Percentiles rank a stretch among this genome's conserved stretches.
Conservation (phyloP, 2,329 filamentous ascomycete genomes). For the Colletotrichum musicola region DNA sequence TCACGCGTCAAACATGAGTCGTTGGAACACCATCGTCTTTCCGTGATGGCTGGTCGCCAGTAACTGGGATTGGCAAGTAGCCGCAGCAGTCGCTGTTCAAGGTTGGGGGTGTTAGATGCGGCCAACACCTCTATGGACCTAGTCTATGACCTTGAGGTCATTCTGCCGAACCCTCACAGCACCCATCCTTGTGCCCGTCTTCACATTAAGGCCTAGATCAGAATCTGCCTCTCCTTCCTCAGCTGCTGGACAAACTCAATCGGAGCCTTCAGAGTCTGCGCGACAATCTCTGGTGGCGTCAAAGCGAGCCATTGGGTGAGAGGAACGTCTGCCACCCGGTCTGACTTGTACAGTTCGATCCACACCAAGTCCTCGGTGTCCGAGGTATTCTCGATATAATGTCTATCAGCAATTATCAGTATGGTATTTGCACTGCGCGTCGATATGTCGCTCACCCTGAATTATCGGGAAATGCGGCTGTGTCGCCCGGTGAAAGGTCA, state of each 20-base stretch:
- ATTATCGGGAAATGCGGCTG: slow-evolving; percentile 77
- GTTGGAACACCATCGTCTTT: slow-evolving; percentile 19
- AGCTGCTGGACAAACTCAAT: slow-evolving; percentile 67
- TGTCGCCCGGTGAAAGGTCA: slow-evolving; percentile 76
- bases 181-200: neutral
- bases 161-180: neutral
- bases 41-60: slow-evolving; percentile 5
- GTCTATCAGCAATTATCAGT: slow-evolving; percentile 50
- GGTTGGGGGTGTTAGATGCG: neutral
- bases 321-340: slow-evolving; percentile 75
- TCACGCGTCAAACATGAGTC: slow-evolving; percentile 23
- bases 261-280: slow-evolving; percentile 70
- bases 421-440: neutral
- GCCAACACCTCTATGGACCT: too few relatives aligned
- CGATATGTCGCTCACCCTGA: slow-evolving; percentile 54
- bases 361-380: slow-evolving; percentile 73
- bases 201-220: slow-evolving; percentile 49
- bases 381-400: slow-evolving; percentile 78
- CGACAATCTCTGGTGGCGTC: slow-evolving; percentile 73
- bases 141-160: neutral
- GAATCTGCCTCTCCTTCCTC: slow-evolving; percentile 74
- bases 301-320: slow-evolving; percentile 78
- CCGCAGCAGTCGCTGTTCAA: neutral
- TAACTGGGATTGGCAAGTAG: neutral
- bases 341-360: slow-evolving; percentile 78